Evolutionary conservation across 768 basidiomycete genomes (phyloP).

Genomic region (Russula brevipes): DNA sequence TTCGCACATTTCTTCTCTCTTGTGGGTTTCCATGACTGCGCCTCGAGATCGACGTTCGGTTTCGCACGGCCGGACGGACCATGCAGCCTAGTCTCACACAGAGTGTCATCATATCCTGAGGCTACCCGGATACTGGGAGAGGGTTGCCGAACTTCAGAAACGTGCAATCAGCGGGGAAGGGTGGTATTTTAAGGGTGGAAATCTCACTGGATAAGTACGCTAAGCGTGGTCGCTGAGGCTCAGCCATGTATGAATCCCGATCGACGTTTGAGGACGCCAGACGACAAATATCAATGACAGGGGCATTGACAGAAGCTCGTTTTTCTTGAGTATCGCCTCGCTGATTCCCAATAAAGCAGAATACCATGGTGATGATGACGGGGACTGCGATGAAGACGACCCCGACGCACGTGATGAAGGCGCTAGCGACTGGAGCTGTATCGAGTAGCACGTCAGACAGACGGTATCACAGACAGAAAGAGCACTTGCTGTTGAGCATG

Average conservation of each 20-base stretch:
- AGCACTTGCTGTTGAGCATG: neutral
- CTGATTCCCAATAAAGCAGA: neutral
- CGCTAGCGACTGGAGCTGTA: neutral
- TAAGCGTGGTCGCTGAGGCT: neutral
- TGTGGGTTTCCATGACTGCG: slow-evolving; percentile 10
- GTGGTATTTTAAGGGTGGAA: neutral
- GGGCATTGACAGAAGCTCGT: neutral
- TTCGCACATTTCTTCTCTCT: neutral
- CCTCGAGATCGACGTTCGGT: slow-evolving; percentile 18
- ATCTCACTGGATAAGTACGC: neutral
- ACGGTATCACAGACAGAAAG: neutral
- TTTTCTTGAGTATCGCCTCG: neutral
- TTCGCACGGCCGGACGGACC: neutral
- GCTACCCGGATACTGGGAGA: neutral
- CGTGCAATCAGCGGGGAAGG: neutral
- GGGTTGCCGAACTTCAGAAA: neutral
- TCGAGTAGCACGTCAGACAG: neutral
- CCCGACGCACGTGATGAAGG: neutral
- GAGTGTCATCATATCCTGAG: neutral
- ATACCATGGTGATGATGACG: neutral
- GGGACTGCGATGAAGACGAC: neutral
- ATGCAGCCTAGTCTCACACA: neutral
- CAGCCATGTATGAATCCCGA: neutral
- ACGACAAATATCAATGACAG: slow-evolving; percentile 3
- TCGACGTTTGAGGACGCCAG: neutral